Percentiles rank a stretch among this genome's conserved stretches.
phyloP scores from a whole-genome alignment of 163 green algal species.

The Scenedesmus sp. region DNA sequence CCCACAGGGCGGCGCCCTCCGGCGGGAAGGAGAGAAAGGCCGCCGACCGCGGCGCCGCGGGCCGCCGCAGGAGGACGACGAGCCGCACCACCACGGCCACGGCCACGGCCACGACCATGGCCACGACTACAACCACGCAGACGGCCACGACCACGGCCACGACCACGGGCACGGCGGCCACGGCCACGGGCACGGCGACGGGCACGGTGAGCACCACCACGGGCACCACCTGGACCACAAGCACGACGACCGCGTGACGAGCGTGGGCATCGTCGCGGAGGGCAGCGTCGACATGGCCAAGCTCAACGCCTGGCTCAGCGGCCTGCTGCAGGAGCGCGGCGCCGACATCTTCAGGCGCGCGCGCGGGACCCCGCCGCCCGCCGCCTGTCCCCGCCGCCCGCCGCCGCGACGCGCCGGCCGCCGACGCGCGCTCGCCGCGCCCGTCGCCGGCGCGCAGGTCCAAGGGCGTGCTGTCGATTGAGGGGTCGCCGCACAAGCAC shows the following conservation, averaged over 20 bases:
- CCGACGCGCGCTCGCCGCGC: too few species aligned
- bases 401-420: too few species aligned
- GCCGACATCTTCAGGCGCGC: conserved; percentile 84
- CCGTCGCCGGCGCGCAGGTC: too few species aligned
- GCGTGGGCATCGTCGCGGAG: conserved; percentile 65
- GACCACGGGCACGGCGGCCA: background rate
- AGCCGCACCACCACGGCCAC: conserved; percentile 20
- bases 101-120: conserved; percentile 33
- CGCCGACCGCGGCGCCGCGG: too few species aligned
- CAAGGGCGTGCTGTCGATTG: conserved; percentile 86
- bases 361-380: too few species aligned
- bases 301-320: conserved; percentile 84
- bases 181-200: background rate
- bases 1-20: too few species aligned
- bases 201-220: background rate
- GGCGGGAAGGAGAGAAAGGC: too few species aligned
- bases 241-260: conserved; percentile 69
- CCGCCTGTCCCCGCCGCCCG: too few species aligned
- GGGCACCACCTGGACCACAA: conserved; percentile 57
- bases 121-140: conserved; percentile 21
- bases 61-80: conserved; percentile 41
- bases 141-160: background rate
- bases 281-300: conserved; percentile 76
- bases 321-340: conserved; percentile 69
- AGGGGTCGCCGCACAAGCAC: conserved; percentile 60